These are phyloP conservation scores for Floccularia luteovirens DNA, from an alignment of 768 basidiomycete species.

Conservation along the genomic window DNA sequence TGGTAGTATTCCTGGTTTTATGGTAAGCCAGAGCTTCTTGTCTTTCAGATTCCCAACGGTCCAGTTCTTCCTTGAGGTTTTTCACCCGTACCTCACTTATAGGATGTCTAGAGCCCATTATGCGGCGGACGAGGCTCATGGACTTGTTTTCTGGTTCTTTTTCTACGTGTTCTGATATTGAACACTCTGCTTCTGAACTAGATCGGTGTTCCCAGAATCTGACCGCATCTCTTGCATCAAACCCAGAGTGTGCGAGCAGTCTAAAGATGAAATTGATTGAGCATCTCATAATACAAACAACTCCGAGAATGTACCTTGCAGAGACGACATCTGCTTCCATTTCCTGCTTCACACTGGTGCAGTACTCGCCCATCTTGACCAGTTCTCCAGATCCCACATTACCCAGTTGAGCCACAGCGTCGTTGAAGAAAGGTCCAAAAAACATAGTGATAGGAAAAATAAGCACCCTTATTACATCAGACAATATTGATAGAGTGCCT, in stretches of 20 bases:
- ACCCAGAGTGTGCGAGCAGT: conserved; percentile 88
- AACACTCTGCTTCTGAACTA: conserved; percentile 37
- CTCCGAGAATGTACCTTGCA: conserved; percentile 44
- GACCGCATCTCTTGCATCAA: conserved; percentile 77
- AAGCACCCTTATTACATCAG: conserved; percentile 71
- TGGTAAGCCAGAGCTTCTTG: conserved; percentile 15
- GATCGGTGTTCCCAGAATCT: conserved; percentile 73
- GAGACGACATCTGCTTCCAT: conserved; percentile 91
- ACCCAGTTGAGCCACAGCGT: conserved; percentile 79
- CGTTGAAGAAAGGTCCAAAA: conserved; percentile 93
- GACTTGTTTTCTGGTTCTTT: conserved; percentile 12
- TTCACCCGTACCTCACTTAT: conserved; percentile 56
- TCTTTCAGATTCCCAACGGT: conserved; percentile 59
- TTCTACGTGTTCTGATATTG: conserved; percentile 14
- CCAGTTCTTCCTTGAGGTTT: conserved; percentile 58
- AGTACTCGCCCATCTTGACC: conserved; percentile 61
- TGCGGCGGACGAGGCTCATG: conserved; percentile 27
- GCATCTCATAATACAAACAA: conserved; percentile 4
- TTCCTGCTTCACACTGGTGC: conserved; percentile 79
- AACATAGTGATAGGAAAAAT: conserved; percentile 88
- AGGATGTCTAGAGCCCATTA: conserved; percentile 60
- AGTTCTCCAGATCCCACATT: conserved; percentile 74
- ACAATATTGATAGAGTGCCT: conserved; percentile 64
- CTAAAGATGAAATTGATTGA: conserved; percentile 26
- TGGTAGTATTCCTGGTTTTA: no score